These are phyloP conservation scores for Gymnopilus junonius DNA, from an alignment of 768 basidiomycete species.

Conservation along the genomic window DNA sequence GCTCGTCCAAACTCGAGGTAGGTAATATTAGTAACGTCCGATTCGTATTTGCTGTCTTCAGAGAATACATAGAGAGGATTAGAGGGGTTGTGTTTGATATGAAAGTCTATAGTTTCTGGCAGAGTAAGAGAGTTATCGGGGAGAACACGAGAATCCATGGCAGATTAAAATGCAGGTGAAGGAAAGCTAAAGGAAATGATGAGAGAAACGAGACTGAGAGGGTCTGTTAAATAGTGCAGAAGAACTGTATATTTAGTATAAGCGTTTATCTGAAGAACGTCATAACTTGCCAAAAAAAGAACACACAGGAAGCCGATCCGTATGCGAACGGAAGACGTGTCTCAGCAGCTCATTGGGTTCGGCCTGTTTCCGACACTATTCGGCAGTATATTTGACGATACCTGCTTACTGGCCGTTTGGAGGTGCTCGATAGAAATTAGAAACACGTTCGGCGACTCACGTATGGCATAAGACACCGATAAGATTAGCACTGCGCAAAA, in stretches of 20 bases:
- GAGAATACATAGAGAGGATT: slow-evolving; percentile 34
- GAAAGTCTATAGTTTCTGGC: slow-evolving; percentile 36
- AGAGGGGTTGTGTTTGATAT: slow-evolving; percentile 35
- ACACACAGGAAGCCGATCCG: slow-evolving; percentile 1
- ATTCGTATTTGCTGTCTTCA: slow-evolving; percentile 14
- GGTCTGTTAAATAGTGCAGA: neutral
- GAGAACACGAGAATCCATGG: slow-evolving; percentile 12
- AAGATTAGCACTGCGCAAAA: neutral
- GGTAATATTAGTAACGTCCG: slow-evolving; percentile 33
- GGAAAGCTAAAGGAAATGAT: too few species aligned
- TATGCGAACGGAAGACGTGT: neutral
- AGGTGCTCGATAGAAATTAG: neutral
- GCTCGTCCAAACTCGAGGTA: slow-evolving; percentile 52
- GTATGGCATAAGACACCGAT: neutral
- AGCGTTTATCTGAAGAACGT: neutral
- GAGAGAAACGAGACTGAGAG: neutral
- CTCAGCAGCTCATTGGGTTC: neutral
- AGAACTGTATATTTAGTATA: neutral
- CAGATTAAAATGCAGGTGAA: neutral
- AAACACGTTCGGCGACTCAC: neutral
- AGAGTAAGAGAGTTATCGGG: slow-evolving; percentile 37
- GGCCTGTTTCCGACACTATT: neutral
- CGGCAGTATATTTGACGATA: neutral
- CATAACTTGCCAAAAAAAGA: neutral
- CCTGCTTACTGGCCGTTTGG: neutral